These are phyloP conservation scores for Saturnispora silvae DNA, from an alignment of 805 yeast species.

Conservation along the genomic window DNA sequence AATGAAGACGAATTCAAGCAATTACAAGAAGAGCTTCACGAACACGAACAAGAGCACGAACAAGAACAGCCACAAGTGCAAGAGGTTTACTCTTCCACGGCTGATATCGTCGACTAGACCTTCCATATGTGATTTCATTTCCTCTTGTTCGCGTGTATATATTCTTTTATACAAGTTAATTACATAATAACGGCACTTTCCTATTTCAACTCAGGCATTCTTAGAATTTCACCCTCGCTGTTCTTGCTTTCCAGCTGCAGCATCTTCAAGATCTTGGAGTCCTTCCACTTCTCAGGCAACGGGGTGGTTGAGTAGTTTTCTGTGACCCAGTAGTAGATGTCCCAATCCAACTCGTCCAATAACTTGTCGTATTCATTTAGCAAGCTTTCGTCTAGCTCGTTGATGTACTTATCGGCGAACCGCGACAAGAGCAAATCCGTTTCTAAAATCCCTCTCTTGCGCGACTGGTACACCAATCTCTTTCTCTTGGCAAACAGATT, in stretches of 20 bases:
- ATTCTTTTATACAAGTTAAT: too few species aligned
- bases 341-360: constrained; percentile 97
- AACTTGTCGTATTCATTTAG: constrained; percentile 77
- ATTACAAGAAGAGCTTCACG: constrained; percentile 16
- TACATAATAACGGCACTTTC: too few species aligned
- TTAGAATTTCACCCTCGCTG: constrained; percentile 56
- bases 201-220: constrained; percentile 68
- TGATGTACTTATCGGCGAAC: constrained; percentile 70
- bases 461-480: constrained; percentile 79
- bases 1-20: constrained; percentile 58
- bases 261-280: constrained; percentile 49
- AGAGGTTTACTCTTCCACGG: constrained; percentile 1
- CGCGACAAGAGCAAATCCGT: constrained; percentile 78
- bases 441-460: constrained; percentile 93
- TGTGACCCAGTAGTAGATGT: constrained; percentile 96
- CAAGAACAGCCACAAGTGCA: constrained; percentile 4
- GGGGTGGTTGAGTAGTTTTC: constrained; percentile 72
- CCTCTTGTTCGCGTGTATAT: too few species aligned
- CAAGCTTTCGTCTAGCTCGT: constrained; percentile 47
- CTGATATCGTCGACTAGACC: constrained; percentile 9
- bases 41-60: constrained; percentile 3
- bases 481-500: constrained; percentile 66
- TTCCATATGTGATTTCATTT: too few species aligned
- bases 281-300: constrained; percentile 77
- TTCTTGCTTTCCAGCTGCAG: constrained; percentile 70